phyloP scores from a whole-genome alignment of 2,329 filamentous ascomycete species.

The Incumbomyces lentus region DNA sequence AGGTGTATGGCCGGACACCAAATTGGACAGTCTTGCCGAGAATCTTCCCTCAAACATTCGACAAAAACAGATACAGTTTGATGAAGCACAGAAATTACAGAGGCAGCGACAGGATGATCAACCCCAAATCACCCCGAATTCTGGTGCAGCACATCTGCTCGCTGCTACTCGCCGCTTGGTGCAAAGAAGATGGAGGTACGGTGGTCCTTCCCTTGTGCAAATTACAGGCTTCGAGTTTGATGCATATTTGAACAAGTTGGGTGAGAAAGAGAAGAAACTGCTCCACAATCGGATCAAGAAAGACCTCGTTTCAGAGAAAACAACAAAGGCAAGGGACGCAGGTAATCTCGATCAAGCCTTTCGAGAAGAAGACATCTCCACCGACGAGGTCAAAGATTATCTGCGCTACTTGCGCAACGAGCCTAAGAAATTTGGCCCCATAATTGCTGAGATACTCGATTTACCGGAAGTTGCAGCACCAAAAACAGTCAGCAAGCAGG shows the following conservation, averaged over 20 bases:
- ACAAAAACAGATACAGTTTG: not conserved
- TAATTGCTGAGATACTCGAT: constrained; percentile 47
- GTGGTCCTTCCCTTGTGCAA: constrained; percentile 48
- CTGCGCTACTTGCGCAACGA: constrained; percentile 35
- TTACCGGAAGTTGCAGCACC: constrained; percentile 38
- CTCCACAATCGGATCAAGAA: constrained; percentile 28
- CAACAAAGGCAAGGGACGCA: constrained; percentile 31
- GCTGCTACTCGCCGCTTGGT: not conserved
- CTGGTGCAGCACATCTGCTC: not conserved
- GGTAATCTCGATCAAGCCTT: constrained; percentile 23
- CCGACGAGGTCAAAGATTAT: constrained; percentile 37
- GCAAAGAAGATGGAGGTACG: constrained; percentile 24
- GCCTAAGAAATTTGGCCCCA: constrained; percentile 39
- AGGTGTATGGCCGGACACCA: constrained; percentile 2
- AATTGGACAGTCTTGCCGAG: not conserved
- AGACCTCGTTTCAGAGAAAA: constrained; percentile 27
- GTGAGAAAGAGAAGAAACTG: constrained; percentile 11
- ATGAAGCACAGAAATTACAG: not conserved
- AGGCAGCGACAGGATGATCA: not conserved
- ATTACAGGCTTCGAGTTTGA: constrained; percentile 48
- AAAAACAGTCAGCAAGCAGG: constrained; percentile 6
- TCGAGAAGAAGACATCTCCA: constrained; percentile 25
- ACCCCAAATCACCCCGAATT: not conserved
- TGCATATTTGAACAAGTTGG: constrained; percentile 38
- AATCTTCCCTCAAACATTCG: not conserved